Percentiles rank a stretch among this genome's conserved stretches.
Conservation (phyloP, 352 stramenopile species). For the Phytopythium vexans region DNA sequence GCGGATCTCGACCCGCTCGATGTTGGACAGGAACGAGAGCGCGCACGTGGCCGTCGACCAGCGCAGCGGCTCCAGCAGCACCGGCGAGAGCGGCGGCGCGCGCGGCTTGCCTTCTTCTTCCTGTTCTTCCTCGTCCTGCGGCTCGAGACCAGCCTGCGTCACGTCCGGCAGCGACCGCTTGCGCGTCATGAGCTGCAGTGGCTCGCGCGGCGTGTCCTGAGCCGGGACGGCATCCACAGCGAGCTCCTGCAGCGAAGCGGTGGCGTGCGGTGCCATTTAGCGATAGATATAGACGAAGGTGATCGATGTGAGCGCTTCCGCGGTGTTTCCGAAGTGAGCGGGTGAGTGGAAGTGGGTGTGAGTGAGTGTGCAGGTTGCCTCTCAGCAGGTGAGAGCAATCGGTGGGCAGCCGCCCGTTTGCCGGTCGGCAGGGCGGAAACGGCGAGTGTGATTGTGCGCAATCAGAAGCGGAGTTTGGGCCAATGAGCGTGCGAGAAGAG, state of each 20-base stretch:
- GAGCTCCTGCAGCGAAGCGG: conserved; percentile 3
- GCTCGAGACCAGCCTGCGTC: not conserved
- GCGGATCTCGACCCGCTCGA: conserved; percentile 53
- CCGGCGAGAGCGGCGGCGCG: conserved; percentile 29
- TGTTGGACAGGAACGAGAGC: conserved; percentile 44
- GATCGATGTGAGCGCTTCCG: too few relatives aligned
- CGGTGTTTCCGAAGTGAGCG: too few relatives aligned
- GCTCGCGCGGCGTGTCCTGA: conserved; percentile 16
- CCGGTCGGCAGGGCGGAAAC: too few relatives aligned
- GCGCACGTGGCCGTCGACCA: conserved; percentile 25
- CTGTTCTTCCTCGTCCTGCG: not conserved
- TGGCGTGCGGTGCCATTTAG: not conserved
- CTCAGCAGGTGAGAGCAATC: too few relatives aligned
- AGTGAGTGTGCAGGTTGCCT: too few relatives aligned
- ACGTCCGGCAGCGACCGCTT: conserved; percentile 4
- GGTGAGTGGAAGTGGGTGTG: too few relatives aligned
- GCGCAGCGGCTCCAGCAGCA: conserved; percentile 36
- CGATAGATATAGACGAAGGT: too few relatives aligned
- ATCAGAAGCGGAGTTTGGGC: too few relatives aligned
- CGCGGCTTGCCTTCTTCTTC: conserved; percentile 4
- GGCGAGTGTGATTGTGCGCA: too few relatives aligned
- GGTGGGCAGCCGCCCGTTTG: too few relatives aligned
- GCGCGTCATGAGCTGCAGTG: conserved; percentile 21
- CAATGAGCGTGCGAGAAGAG: too few relatives aligned
- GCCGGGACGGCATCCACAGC: conserved; percentile 17